Percentiles rank a stretch among this genome's conserved stretches.
phyloP scores from a whole-genome alignment of 2,329 filamentous ascomycete genomes.

The Penicillium sumatraense region DNA sequence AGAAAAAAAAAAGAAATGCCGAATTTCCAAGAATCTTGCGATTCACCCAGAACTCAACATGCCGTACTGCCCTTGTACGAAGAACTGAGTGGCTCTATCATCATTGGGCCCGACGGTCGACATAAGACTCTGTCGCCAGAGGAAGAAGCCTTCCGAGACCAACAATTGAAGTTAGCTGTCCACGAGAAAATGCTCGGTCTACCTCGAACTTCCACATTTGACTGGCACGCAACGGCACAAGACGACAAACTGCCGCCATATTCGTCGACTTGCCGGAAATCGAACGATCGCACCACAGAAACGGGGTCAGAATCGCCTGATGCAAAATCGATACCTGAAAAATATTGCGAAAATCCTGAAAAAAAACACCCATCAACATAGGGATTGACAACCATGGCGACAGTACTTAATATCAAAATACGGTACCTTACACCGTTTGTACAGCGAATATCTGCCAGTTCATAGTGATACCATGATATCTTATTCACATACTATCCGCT shows the following conservation, averaged over 20 bases:
- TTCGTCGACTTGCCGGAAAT: neutral
- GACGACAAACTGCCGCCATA: neutral
- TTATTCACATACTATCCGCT: no score
- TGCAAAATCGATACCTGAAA: neutral
- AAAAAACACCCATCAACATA: no score
- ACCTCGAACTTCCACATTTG: neutral
- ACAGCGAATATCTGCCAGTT: no score
- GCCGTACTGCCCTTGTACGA: neutral
- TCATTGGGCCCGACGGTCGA: neutral
- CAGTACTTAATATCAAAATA: no score
- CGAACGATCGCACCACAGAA: neutral
- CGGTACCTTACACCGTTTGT: no score
- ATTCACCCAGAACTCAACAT: neutral
- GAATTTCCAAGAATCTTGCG: neutral
- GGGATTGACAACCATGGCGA: no score
- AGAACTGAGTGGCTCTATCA: neutral
- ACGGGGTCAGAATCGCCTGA: neutral
- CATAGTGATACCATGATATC: no score
- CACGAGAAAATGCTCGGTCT: neutral
- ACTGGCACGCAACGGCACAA: neutral
- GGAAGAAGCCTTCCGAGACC: neutral
- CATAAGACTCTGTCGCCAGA: neutral
- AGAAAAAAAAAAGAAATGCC: neutral
- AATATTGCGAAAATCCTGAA: no score
- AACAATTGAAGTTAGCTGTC: neutral